Percentiles rank a stretch among this genome's conserved stretches.
These are phyloP conservation scores for Neurospora sp. DNA, from an alignment of 495 filamentous ascomycete genomes.

Conservation along the genomic window DNA sequence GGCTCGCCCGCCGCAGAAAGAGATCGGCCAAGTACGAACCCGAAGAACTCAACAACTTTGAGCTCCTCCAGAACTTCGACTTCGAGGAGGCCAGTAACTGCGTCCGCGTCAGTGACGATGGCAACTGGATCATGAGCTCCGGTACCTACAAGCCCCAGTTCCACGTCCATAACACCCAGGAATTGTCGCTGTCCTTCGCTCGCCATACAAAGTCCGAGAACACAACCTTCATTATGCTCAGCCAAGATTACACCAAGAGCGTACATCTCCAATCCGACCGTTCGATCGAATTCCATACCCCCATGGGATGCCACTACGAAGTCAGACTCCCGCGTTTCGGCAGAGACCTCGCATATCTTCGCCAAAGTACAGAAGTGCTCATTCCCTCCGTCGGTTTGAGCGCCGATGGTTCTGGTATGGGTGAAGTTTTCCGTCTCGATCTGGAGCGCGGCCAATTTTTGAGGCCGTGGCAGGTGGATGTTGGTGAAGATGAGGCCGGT, in stretches of 20 bases:
- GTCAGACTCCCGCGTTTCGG: conserved; percentile 87
- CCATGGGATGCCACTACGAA: conserved; percentile 75
- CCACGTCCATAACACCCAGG: conserved; percentile 87
- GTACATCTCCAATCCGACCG: conserved; percentile 88
- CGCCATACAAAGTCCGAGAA: conserved; percentile 92
- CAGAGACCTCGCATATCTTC: conserved; percentile 77
- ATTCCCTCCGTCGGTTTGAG: conserved; percentile 83
- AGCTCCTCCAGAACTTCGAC: conserved; percentile 94
- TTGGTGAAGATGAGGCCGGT: conserved; percentile 67
- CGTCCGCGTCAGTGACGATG: conserved; percentile 86
- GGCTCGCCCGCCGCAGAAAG: conserved; percentile 83
- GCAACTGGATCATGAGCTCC: conserved; percentile 96
- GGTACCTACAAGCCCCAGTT: conserved; percentile 94
- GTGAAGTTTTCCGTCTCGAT: conserved; percentile 89
- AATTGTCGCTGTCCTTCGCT: conserved; percentile 83
- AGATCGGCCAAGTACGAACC: conserved; percentile 87
- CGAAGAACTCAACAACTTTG: conserved; percentile 86
- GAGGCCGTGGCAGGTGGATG: conserved; percentile 66
- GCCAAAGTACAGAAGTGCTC: conserved; percentile 75
- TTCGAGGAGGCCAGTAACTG: conserved; percentile 97
- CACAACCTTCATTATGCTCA: conserved; percentile 85
- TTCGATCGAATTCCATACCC: conserved; percentile 88
- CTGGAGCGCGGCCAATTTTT: conserved; percentile 77
- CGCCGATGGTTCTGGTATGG: conserved; percentile 55
- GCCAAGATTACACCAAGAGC: conserved; percentile 88